Evolutionary conservation across 345 rosid genomes (phyloP).

Genomic region (Populus euphratica): DNA sequence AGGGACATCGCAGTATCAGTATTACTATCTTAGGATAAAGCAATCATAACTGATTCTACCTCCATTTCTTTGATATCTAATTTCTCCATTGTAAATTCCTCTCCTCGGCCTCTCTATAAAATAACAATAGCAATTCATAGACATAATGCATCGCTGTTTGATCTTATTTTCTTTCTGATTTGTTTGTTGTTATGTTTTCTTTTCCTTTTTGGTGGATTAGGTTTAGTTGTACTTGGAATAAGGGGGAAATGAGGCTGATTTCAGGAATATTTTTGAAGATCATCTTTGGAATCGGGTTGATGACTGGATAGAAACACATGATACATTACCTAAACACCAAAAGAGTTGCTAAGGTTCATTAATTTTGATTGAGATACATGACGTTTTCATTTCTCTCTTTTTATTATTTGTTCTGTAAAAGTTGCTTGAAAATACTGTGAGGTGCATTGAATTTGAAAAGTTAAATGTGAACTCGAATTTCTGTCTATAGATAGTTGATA

Average conservation of each 20-base stretch:
- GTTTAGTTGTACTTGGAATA: neutral
- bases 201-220: neutral
- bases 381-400: neutral
- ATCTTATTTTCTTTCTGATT: neutral
- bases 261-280: slow-evolving; percentile 80
- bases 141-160: no score
- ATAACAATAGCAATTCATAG: neutral
- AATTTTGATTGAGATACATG: neutral
- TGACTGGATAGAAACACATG: slow-evolving; percentile 95
- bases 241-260: slow-evolving; percentile 73
- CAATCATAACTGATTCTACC: neutral
- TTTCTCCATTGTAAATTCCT: neutral
- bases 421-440: neutral
- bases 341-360: slow-evolving; percentile 71
- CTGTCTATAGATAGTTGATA: slow-evolving; percentile 72
- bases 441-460: neutral
- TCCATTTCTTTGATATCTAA: neutral
- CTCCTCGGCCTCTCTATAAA: neutral
- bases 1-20: no score
- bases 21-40: neutral
- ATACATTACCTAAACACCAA: slow-evolving; percentile 75
- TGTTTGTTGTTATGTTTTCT: neutral
- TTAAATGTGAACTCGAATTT: neutral
- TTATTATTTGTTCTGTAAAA: neutral
- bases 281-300: slow-evolving; percentile 72